Percentiles rank a stretch among this genome's conserved stretches.
phyloP scores from a whole-genome alignment of 257 asterid genomes.

The Salvia splendens region DNA sequence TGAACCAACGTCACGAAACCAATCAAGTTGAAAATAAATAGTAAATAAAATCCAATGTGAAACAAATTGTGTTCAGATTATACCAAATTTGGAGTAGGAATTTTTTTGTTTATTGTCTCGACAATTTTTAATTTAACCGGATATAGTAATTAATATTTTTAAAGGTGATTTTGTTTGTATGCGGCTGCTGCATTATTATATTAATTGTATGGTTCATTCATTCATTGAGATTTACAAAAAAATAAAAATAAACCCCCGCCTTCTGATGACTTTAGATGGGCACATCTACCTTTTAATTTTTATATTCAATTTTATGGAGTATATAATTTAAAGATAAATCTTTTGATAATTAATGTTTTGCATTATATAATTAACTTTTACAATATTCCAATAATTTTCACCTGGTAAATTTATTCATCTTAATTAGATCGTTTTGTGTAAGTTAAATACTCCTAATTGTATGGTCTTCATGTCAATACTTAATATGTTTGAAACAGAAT shows the following conservation, averaged over 20 bases:
- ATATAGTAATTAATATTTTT: background rate
- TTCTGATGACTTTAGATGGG: background rate
- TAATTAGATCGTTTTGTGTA: too few species aligned
- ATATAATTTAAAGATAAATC: too few species aligned
- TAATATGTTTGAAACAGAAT: too few species aligned
- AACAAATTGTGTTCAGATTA: constrained; percentile 14
- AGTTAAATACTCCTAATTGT: too few species aligned
- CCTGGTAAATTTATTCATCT: too few species aligned
- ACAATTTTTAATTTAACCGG: background rate
- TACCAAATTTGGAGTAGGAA: background rate
- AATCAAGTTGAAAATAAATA: background rate
- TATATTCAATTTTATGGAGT: background rate
- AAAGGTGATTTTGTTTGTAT: background rate
- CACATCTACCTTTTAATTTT: background rate
- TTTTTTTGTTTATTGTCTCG: background rate
- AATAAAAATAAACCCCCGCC: background rate
- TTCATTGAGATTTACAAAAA: background rate
- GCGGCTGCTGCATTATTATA: background rate
- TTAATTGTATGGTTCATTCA: background rate
- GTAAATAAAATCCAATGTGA: background rate
- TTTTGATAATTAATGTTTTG: too few species aligned
- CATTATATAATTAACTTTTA: too few species aligned
- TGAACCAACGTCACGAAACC: constrained; percentile 20
- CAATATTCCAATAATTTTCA: too few species aligned
- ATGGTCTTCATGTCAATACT: too few species aligned